phyloP scores from a whole-genome alignment of 2,329 filamentous ascomycete genomes.

The Diaporthe humulicola region DNA sequence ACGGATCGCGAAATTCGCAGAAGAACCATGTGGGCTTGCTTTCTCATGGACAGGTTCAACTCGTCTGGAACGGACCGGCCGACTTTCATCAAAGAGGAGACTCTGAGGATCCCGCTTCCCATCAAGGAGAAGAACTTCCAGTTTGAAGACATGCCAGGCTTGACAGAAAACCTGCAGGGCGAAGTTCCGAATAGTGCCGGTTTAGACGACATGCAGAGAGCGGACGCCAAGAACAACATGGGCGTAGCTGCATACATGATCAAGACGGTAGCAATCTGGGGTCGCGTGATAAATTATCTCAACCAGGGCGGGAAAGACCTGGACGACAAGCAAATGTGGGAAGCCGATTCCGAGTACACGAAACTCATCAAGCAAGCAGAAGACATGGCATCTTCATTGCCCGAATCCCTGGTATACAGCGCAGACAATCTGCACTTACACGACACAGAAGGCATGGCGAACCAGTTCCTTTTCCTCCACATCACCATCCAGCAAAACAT shows the following conservation, averaged over 20 bases:
- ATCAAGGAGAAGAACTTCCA: slow-evolving; percentile 92
- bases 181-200: slow-evolving; percentile 73
- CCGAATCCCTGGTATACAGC: slow-evolving; percentile 79
- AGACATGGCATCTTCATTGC: slow-evolving; percentile 77
- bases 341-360: slow-evolving; percentile 81
- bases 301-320: slow-evolving; percentile 89
- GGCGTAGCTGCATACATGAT: slow-evolving; percentile 94
- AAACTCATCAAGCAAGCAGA: slow-evolving; percentile 79
- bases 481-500: slow-evolving; percentile 91
- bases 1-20: slow-evolving; percentile 93
- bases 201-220: slow-evolving; percentile 73
- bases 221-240: slow-evolving; percentile 85
- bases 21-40: slow-evolving; percentile 98
- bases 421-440: slow-evolving; percentile 87
- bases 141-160: slow-evolving; percentile 84
- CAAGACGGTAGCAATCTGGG: slow-evolving; percentile 88
- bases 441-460: slow-evolving; percentile 85
- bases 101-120: slow-evolving; percentile 88
- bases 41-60: slow-evolving; percentile 97
- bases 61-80: slow-evolving; percentile 94
- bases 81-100: slow-evolving; percentile 90
- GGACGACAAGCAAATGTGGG: slow-evolving; percentile 85
- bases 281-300: slow-evolving; percentile 87
- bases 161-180: slow-evolving; percentile 86
- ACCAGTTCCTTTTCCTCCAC: slow-evolving; percentile 94